phyloP scores from a whole-genome alignment of 805 yeast genomes.

The Lipomyces sp. region DNA sequence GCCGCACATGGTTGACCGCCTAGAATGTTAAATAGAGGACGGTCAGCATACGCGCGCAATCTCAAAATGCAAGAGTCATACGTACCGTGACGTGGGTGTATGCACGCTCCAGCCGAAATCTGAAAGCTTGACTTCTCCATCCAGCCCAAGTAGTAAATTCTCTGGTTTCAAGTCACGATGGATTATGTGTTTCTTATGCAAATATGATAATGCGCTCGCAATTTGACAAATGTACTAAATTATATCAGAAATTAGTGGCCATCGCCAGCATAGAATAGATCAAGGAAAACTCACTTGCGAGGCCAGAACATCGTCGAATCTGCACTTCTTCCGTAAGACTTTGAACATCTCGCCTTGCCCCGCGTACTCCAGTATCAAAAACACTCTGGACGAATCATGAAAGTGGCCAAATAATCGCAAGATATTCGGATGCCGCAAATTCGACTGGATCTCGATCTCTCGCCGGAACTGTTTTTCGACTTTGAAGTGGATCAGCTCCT shows the following conservation, averaged over 20 bases:
- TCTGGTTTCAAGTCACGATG: conserved; percentile 96
- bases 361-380: conserved; percentile 79
- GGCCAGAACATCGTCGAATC: conserved; percentile 71
- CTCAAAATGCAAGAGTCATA: background rate
- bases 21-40: conserved; percentile 21
- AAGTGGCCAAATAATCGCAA: conserved; percentile 82
- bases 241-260: background rate
- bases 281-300: conserved; percentile 43
- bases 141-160: conserved; percentile 72
- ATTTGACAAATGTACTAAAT: conserved; percentile 72
- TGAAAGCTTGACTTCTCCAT: conserved; percentile 75
- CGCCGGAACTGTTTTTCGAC: conserved; percentile 83
- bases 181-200: conserved; percentile 76
- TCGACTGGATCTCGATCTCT: conserved; percentile 87
- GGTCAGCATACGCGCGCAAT: conserved; percentile 1
- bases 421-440: conserved; percentile 71
- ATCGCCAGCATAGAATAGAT: background rate
- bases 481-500: conserved; percentile 67
- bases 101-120: conserved; percentile 97
- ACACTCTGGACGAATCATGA: conserved; percentile 75
- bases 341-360: conserved; percentile 84
- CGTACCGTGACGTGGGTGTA: conserved; percentile 45
- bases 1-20: conserved; percentile 85
- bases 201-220: conserved; percentile 70
- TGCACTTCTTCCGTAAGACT: conserved; percentile 57